A percentile compares a stretch with the other conserved stretches of the same genome.
Evolutionary conservation across 495 filamentous ascomycete species (phyloP).

Genomic region (Eremomyces bilateralis): DNA sequence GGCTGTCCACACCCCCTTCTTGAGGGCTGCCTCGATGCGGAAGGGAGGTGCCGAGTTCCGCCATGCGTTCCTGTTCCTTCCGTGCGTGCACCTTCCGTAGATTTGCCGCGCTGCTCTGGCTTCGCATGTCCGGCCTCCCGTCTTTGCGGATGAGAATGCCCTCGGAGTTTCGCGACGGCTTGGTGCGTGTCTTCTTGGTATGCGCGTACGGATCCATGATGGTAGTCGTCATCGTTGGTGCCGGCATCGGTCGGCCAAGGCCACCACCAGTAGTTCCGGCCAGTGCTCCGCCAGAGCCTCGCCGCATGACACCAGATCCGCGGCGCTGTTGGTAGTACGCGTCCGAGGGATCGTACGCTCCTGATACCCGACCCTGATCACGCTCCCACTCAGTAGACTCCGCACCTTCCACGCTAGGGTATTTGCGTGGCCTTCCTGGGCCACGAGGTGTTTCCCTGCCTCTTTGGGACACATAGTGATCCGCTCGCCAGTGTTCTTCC

Average conservation of each 20-base stretch:
- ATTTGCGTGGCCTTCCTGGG: conserved; percentile 13
- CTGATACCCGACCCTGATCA: conserved; percentile 14
- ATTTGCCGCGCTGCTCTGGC: conserved; percentile 19
- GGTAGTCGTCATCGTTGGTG: not conserved
- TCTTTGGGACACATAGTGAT: conserved; percentile 16
- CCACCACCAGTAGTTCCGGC: no score
- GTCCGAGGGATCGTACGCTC: conserved; percentile 13
- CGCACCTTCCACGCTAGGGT: conserved; percentile 7
- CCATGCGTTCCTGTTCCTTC: conserved; percentile 13
- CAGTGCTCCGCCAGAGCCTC: conserved; percentile 10
- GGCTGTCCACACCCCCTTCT: not conserved
- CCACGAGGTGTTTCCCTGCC: no score
- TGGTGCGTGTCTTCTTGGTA: conserved; percentile 20
- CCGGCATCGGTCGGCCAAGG: not conserved
- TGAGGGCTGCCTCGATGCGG: not conserved
- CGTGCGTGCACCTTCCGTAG: conserved; percentile 21
- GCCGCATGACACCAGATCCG: conserved; percentile 9
- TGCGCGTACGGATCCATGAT: conserved; percentile 14
- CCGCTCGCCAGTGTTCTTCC: conserved; percentile 17
- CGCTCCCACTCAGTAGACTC: conserved; percentile 17
- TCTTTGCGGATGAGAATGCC: conserved; percentile 24
- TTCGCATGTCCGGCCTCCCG: conserved; percentile 22
- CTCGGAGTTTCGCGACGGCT: conserved; percentile 21
- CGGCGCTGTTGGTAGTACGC: conserved; percentile 11
- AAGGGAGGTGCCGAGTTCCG: not conserved